Percentiles rank a stretch among this genome's conserved stretches.
Conservation (phyloP, 768 basidiomycete species). For the Russula vinacea region DNA sequence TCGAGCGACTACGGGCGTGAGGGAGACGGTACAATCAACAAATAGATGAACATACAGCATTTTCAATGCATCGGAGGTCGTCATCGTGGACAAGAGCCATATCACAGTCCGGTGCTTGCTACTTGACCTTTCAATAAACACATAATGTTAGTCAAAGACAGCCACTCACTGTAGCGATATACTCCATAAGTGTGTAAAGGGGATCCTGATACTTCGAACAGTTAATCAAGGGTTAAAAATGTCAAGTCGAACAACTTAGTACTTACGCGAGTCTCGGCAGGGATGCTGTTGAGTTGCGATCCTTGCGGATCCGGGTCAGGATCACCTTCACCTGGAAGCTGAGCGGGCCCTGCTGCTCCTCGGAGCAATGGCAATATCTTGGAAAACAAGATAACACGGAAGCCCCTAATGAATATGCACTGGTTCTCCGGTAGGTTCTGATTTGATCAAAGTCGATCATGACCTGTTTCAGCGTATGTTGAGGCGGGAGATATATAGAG, state of each 20-base stretch:
- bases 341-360: background rate
- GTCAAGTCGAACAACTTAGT: too few relatives aligned
- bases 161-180: background rate
- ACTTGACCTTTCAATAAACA: background rate
- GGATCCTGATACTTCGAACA: conserved; percentile 3
- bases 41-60: background rate
- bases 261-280: background rate
- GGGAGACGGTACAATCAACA: background rate
- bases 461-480: too few relatives aligned
- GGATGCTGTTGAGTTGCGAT: background rate
- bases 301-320: background rate
- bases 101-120: conserved; percentile 5
- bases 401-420: conserved; percentile 6
- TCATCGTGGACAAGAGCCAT: conserved; percentile 4
- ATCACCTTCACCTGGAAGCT: background rate
- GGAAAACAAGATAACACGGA: background rate
- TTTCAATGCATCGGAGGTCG: background rate
- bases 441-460: background rate
- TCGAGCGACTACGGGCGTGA: background rate
- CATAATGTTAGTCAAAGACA: background rate
- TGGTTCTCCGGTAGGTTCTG: background rate
- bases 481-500: background rate
- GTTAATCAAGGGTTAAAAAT: background rate
- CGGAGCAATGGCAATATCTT: conserved; percentile 2
- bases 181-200: conserved; percentile 1